Evolutionary conservation across 1,284 basidiomycete species (phyloP), one percentile per base, ranked within the genome.

Genomic region (Trametes pubescens): DNA sequence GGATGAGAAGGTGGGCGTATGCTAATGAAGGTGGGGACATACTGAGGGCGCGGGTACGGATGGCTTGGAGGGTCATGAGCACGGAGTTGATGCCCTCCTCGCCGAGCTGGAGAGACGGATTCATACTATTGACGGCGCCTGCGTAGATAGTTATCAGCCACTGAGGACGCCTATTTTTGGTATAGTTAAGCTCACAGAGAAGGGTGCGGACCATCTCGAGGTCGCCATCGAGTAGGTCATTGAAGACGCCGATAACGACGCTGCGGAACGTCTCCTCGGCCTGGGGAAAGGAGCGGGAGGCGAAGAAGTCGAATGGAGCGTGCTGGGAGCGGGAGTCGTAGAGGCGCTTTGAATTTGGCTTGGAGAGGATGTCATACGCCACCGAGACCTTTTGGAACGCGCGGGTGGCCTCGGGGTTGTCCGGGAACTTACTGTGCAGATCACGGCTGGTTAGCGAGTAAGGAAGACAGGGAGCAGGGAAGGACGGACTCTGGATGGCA

Each of bases 311-410:
- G 54, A 82, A 84, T 18, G 78, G 75, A 6, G 80, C 71, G n/a
- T 77, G 75, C 24, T 77, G 75, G 0, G 85, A 80, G 26, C 82
- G 81, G 26, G 84, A 79, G 71, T 95, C 93, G 73, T 95, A 95
- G 49, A 85, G 72, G 21, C 87, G 84, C 67, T 87, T 84, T 3
- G 87, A 86, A 13, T 86, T 80, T 0, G 93, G 91, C 62, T 89
- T 89, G 70, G 87, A 90, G 40, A 95, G 85, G 1, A 93, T 86
- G 70, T 92, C 85, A 71, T 95, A 95, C 0, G 93, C 93, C 24
- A 94, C 86, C 7, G 91, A 89, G 1, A 95, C 88, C 71, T 91
- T 92, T 75, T 95, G 94, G 72, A 95, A 95, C 0, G 94, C 94
- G 24, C 86, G 80, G 0, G 93, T 95, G 16, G 93, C 91, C 55